Evolutionary conservation across 805 yeast genomes (phyloP).

Genomic region (Millerozyma acaciae): DNA sequence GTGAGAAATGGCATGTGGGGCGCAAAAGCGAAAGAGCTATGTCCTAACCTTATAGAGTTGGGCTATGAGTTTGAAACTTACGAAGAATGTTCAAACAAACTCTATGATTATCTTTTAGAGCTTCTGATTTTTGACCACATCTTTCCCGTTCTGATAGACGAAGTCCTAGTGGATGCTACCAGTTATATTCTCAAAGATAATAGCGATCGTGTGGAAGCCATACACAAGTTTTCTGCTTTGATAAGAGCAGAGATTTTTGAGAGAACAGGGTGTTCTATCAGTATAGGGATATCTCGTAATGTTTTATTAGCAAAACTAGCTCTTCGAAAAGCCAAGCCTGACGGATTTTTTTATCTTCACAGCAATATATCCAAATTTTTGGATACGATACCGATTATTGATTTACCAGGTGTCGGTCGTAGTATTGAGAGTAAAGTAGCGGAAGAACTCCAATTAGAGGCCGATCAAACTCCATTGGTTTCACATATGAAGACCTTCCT

Average conservation of each 20-base stretch:
- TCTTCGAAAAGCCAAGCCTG: conserved; percentile 72
- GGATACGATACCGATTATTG: conserved; percentile 28
- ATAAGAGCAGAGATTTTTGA: conserved; percentile 40
- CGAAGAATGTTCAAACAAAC: conserved; percentile 56
- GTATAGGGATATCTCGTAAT: conserved; percentile 75
- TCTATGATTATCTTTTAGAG: conserved; percentile 57
- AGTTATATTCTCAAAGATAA: conserved; percentile 14
- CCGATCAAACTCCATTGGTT: conserved; percentile 24
- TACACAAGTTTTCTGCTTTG: conserved; percentile 22
- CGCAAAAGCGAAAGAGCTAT: conserved; percentile 53
- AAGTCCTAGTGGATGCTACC: conserved; percentile 73
- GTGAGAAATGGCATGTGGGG: conserved; percentile 92
- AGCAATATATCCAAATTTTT: conserved; percentile 30
- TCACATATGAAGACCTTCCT: conserved; percentile 35
- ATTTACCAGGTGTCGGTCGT: conserved; percentile 63
- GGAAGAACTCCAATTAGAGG: conserved; percentile 13
- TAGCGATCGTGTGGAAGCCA: conserved; percentile 6
- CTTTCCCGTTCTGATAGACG: conserved; percentile 88
- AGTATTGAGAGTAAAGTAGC: conserved; percentile 46
- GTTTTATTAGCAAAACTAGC: conserved; percentile 77
- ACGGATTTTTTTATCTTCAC: conserved; percentile 50
- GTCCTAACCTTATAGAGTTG: conserved; percentile 63
- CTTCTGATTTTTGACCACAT: conserved; percentile 46
- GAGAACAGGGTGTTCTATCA: conserved; percentile 60
- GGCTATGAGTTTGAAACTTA: conserved; percentile 75